Conservation (phyloP, 169 alveolate species). For the Theileria parva region DNA sequence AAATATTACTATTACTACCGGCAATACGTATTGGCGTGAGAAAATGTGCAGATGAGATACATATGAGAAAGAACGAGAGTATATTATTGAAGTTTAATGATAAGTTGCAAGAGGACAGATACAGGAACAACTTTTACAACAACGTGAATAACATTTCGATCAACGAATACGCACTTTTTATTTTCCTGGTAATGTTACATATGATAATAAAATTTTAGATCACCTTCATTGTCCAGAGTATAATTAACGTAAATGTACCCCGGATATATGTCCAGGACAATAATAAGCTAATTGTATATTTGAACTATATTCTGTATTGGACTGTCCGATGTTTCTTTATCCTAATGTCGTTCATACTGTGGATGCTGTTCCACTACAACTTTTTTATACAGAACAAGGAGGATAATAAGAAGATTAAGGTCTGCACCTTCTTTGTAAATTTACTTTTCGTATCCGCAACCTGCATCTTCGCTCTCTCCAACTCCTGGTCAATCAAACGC, state of each 20-base stretch:
- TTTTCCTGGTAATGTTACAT: conserved; percentile 70
- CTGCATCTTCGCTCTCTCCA: conserved; percentile 80
- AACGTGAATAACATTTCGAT: conserved; percentile 80
- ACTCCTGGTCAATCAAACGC: conserved; percentile 75
- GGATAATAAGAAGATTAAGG: conserved; percentile 52
- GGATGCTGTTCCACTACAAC: conserved; percentile 83
- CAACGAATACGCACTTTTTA: conserved; percentile 84
- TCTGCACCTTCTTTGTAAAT: conserved; percentile 80
- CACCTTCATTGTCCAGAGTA: conserved; percentile 82
- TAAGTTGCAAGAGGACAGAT: conserved; percentile 82
- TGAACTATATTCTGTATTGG: conserved; percentile 79
- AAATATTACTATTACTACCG: no score
- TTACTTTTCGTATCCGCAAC: conserved; percentile 81
- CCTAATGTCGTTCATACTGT: conserved; percentile 75
- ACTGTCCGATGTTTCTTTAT: conserved; percentile 83
- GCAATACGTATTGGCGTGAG: no score
- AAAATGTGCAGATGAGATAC: conserved; percentile 15
- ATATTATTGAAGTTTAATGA: conserved; percentile 79
- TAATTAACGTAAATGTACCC: conserved; percentile 77
- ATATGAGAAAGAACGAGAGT: conserved; percentile 67
- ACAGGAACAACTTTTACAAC: conserved; percentile 81
- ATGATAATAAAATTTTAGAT: conserved; percentile 37
- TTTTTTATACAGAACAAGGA: conserved; percentile 55
- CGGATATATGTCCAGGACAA: conserved; percentile 66
- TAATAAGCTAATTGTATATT: conserved; percentile 65